A percentile compares a stretch with the other conserved stretches of the same genome.
These are phyloP conservation scores for Fusarium compactum DNA, from an alignment of 2,329 filamentous ascomycete genomes.

Conservation along the genomic window DNA sequence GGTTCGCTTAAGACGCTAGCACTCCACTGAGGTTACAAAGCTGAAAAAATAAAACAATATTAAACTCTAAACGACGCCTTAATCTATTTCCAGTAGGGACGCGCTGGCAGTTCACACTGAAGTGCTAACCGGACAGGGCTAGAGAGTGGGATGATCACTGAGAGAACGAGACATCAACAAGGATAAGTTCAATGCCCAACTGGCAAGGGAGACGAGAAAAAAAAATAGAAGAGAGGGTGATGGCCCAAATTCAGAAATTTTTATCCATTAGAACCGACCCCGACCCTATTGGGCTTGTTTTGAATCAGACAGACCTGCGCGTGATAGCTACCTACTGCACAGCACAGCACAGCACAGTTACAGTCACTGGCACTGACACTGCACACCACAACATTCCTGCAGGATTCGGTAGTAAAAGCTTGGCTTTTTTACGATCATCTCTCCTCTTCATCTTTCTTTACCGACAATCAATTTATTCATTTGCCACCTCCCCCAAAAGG, in stretches of 20 bases:
- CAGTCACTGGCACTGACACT: too few relatives aligned
- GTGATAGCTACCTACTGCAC: neutral
- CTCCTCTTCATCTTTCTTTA: neutral
- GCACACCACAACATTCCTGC: neutral
- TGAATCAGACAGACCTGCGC: neutral
- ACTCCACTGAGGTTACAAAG: conserved; percentile 1
- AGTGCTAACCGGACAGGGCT: neutral
- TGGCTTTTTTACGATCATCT: neutral
- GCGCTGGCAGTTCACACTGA: neutral
- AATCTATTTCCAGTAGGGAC: conserved; percentile 7
- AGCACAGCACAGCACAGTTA: too few relatives aligned
- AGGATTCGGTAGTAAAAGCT: neutral
- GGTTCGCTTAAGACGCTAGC: neutral
- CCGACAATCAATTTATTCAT: neutral
- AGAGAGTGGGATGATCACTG: conserved; percentile 2
- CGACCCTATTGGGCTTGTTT: neutral
- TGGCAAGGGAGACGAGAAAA: neutral
- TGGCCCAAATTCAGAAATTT: conserved; percentile 4
- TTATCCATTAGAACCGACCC: neutral
- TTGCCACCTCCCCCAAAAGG: neutral
- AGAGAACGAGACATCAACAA: conserved; percentile 7
- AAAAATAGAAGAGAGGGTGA: conserved; percentile 2
- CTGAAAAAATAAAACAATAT: conserved; percentile 6
- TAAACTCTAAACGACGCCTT: conserved; percentile 9
- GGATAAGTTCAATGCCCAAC: conserved; percentile 7